Conservation (phyloP, 176 grass and related monocot species). For the Bromus sterilis region DNA sequence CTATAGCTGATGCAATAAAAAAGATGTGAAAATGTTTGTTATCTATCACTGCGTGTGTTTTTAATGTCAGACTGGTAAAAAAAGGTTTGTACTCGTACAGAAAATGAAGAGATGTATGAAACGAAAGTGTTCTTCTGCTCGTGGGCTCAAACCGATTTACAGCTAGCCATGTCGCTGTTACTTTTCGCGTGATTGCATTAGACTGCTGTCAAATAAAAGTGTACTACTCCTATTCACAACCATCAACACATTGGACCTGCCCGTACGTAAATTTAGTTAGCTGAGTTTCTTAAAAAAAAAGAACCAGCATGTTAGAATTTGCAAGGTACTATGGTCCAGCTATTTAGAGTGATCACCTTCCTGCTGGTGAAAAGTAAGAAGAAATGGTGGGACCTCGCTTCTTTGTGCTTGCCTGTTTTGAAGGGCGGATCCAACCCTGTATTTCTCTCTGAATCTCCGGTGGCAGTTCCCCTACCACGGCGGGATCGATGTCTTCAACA, state of each 20-base stretch:
- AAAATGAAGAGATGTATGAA: too few species aligned
- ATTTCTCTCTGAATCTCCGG: conserved; percentile 79
- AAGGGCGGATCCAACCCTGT: conserved; percentile 56
- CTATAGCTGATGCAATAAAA: background rate
- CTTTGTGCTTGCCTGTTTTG: conserved; percentile 44
- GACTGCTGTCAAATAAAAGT: too few species aligned
- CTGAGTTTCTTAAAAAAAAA: background rate
- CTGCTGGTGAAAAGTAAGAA: conserved; percentile 60
- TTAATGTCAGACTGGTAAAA: too few species aligned
- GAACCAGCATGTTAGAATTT: background rate
- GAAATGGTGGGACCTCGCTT: conserved; percentile 60
- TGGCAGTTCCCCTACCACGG: conserved; percentile 78
- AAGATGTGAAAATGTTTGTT: background rate
- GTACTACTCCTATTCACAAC: background rate
- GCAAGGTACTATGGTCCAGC: background rate
- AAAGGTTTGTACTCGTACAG: too few species aligned
- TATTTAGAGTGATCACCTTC: background rate
- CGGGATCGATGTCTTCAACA: conserved; percentile 75
- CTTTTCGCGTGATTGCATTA: too few species aligned
- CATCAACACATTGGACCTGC: background rate
- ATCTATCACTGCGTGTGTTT: background rate
- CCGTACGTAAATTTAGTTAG: background rate
- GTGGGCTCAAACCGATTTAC: too few species aligned
- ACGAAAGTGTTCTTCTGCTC: too few species aligned
- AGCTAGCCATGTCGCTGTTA: too few species aligned